Percentiles rank a stretch among this genome's conserved stretches.
Conservation (phyloP, 1,139 yeast genomes). For the Schwanniomyces etchellsii region DNA sequence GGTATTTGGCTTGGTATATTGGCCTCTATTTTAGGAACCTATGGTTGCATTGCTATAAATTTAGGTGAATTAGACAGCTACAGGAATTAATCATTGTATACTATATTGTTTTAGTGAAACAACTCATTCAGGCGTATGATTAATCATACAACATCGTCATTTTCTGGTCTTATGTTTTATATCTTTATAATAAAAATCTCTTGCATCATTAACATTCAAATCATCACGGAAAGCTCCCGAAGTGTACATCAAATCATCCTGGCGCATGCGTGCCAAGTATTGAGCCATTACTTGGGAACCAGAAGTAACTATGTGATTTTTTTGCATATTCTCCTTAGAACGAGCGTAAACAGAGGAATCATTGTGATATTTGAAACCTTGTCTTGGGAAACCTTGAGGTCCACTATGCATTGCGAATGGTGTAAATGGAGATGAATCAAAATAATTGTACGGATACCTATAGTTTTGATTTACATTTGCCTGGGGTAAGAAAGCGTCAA, state of each 20-base stretch:
- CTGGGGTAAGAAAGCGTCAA: neutral
- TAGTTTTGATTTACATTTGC: neutral
- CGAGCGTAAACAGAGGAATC: no score
- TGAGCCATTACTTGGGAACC: constrained; percentile 79
- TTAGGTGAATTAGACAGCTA: constrained; percentile 1
- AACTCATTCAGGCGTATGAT: no score
- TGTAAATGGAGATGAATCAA: no score
- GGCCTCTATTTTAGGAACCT: constrained; percentile 49
- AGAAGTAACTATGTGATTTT: constrained; percentile 32
- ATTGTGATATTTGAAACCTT: no score
- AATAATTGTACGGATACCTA: constrained; percentile 1
- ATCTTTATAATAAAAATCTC: no score
- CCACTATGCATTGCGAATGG: neutral
- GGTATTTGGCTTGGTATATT: constrained; percentile 43
- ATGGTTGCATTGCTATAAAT: constrained; percentile 21
- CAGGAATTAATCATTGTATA: neutral
- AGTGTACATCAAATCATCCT: constrained; percentile 53
- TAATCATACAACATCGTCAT: no score
- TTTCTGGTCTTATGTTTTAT: no score
- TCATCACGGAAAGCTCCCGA: constrained; percentile 30
- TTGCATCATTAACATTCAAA: constrained; percentile 6
- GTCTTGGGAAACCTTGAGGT: neutral
- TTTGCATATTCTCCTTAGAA: constrained; percentile 2
- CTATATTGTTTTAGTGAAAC: no score
- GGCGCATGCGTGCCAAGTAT: constrained; percentile 66